Percentiles rank a stretch among this genome's conserved stretches.
phyloP scores from a whole-genome alignment of 345 rosid species.

The Laguncularia racemosa region DNA sequence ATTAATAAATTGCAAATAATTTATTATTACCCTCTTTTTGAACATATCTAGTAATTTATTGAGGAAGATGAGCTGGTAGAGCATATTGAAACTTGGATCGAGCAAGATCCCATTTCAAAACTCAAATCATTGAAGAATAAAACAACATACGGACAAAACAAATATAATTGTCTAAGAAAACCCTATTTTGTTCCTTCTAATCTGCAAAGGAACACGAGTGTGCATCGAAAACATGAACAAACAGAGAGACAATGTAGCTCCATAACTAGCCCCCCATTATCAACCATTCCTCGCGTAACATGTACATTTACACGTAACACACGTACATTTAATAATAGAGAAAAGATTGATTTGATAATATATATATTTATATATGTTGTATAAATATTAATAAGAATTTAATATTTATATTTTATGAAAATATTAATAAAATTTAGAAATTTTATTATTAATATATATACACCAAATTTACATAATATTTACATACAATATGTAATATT shows the following conservation, averaged over 20 bases:
- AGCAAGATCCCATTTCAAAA: conserved; percentile 35
- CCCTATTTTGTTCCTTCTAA: neutral
- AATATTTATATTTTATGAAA: too few relatives aligned
- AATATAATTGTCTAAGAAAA: conserved; percentile 12
- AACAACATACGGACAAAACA: conserved; percentile 69
- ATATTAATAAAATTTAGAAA: too few relatives aligned
- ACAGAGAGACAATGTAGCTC: conserved; percentile 15
- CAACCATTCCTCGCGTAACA: neutral
- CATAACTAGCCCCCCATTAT: conserved; percentile 1
- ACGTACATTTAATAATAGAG: too few relatives aligned
- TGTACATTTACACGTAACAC: too few relatives aligned
- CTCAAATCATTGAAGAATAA: conserved; percentile 50
- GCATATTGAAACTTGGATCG: conserved; percentile 33
- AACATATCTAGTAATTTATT: conserved; percentile 13
- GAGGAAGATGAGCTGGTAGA: conserved; percentile 51
- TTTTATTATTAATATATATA: too few relatives aligned
- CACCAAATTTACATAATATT: too few relatives aligned
- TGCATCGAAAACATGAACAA: conserved; percentile 22
- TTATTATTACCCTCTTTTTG: neutral
- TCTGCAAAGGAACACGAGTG: conserved; percentile 5
- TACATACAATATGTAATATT: too few relatives aligned
- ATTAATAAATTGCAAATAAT: too few relatives aligned
- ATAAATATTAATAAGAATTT: too few relatives aligned
- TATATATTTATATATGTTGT: too few relatives aligned
- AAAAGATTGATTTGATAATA: too few relatives aligned